Conservation (phyloP, 352 stramenopile species). For the Globisporangium perplexum region DNA sequence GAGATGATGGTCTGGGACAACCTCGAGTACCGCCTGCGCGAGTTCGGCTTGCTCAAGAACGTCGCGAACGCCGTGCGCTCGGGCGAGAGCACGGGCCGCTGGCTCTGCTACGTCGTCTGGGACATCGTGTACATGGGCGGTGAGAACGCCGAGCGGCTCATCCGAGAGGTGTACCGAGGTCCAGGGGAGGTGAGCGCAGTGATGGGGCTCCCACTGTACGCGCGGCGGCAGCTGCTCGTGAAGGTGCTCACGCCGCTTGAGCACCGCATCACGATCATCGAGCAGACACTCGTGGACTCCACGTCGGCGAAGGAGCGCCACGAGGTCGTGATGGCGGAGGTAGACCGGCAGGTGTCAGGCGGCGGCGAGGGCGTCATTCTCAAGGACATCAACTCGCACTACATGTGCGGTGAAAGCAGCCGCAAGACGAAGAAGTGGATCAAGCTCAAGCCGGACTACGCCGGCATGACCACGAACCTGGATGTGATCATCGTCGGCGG, state of each 20-base stretch:
- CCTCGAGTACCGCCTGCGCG: constrained; percentile 56
- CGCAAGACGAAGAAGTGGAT: constrained; percentile 79
- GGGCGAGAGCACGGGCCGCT: constrained; percentile 51
- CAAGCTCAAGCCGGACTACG: constrained; percentile 86
- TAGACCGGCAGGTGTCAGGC: constrained; percentile 65
- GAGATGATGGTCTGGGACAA: constrained; percentile 90
- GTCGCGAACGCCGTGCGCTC: constrained; percentile 56
- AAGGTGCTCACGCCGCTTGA: constrained; percentile 64
- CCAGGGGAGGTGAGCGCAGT: constrained; percentile 53
- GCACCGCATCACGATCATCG: constrained; percentile 72
- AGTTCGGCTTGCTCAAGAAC: constrained; percentile 81
- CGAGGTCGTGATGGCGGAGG: constrained; percentile 74
- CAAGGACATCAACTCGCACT: constrained; percentile 84
- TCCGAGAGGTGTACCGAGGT: constrained; percentile 57
- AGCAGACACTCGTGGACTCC: constrained; percentile 75
- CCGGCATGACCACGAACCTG: constrained; percentile 78
- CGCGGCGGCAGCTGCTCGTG: constrained; percentile 51
- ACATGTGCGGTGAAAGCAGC: constrained; percentile 83
- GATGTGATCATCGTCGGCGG: constrained; percentile 77
- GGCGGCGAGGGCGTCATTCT: constrained; percentile 80
- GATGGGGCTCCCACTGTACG: constrained; percentile 67
- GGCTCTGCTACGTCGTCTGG: constrained; percentile 85
- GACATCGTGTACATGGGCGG: constrained; percentile 75
- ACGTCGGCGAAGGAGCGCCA: constrained; percentile 72
- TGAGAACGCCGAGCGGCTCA: constrained; percentile 34